phyloP scores from a whole-genome alignment of 169 alveolate species.

The Babesia ovis region DNA sequence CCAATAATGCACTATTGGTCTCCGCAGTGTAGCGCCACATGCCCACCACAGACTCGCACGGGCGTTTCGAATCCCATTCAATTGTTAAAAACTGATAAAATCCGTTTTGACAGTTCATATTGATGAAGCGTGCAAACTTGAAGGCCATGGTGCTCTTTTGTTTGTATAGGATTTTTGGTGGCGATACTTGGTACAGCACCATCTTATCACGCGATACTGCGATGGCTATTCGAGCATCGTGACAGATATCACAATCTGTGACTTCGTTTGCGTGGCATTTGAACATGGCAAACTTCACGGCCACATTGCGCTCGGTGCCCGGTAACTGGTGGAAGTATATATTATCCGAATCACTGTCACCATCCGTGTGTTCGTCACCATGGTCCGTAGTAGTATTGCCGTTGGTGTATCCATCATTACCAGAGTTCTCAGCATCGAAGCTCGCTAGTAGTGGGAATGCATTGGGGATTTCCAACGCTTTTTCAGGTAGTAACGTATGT shows the following conservation, averaged over 20 bases:
- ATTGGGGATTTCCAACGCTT: neutral
- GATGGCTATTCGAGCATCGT: conserved; percentile 25
- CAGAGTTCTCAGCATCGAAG: neutral
- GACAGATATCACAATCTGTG: conserved; percentile 44
- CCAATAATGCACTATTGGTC: neutral
- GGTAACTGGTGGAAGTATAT: too few relatives aligned
- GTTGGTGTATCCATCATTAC: neutral
- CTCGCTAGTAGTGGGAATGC: neutral
- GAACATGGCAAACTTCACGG: conserved; percentile 25
- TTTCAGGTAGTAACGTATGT: neutral
- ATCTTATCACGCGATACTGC: conserved; percentile 42
- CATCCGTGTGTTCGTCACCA: conserved; percentile 6
- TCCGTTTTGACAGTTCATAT: conserved; percentile 7
- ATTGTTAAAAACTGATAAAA: conserved; percentile 19
- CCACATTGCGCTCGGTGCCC: conserved; percentile 2
- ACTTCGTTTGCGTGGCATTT: conserved; percentile 40
- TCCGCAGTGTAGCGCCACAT: conserved; percentile 29
- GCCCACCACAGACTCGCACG: neutral
- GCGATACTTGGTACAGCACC: conserved; percentile 13
- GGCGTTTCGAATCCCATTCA: conserved; percentile 22
- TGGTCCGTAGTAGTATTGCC: neutral
- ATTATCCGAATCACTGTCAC: conserved; percentile 4
- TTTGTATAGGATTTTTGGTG: conserved; percentile 7
- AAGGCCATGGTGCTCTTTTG: conserved; percentile 11
- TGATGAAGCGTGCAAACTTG: conserved; percentile 46